Conservation (phyloP, 768 basidiomycete species). For the Pleurotus citrinopileatus region DNA sequence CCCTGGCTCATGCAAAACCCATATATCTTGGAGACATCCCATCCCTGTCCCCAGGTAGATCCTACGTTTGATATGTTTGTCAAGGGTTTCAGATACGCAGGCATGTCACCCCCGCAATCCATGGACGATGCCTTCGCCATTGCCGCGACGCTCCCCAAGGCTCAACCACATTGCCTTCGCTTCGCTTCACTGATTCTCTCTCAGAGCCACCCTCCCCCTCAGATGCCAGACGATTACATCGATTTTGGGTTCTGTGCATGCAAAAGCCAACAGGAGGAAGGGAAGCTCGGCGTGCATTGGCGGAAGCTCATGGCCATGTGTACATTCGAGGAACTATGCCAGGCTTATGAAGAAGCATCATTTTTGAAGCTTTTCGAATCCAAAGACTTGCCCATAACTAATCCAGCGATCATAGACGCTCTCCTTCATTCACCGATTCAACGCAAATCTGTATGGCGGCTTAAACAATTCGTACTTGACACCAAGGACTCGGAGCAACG, state of each 20-base stretch:
- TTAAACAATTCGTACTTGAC: background rate
- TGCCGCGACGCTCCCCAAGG: background rate
- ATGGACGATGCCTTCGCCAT: background rate
- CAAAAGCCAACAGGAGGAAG: background rate
- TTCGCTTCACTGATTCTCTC: background rate
- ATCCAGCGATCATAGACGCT: background rate
- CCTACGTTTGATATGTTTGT: background rate
- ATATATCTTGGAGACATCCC: constrained; percentile 21
- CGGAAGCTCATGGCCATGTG: background rate
- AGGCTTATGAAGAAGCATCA: background rate
- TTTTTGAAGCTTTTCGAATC: background rate
- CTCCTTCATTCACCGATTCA: background rate
- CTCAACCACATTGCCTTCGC: background rate
- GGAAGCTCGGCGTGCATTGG: background rate
- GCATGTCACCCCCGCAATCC: background rate
- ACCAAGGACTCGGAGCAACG: background rate
- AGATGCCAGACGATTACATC: background rate
- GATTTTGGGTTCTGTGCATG: background rate
- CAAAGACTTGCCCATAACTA: background rate
- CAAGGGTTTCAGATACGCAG: background rate
- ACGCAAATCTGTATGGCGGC: background rate
- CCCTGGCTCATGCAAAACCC: constrained; percentile 34
- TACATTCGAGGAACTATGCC: background rate
- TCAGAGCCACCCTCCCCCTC: background rate
- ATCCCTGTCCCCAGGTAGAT: background rate